Evolutionary conservation across 768 basidiomycete species (phyloP), one percentile per base, ranked within the genome.

Genomic region (Gymnopilus junonius): DNA sequence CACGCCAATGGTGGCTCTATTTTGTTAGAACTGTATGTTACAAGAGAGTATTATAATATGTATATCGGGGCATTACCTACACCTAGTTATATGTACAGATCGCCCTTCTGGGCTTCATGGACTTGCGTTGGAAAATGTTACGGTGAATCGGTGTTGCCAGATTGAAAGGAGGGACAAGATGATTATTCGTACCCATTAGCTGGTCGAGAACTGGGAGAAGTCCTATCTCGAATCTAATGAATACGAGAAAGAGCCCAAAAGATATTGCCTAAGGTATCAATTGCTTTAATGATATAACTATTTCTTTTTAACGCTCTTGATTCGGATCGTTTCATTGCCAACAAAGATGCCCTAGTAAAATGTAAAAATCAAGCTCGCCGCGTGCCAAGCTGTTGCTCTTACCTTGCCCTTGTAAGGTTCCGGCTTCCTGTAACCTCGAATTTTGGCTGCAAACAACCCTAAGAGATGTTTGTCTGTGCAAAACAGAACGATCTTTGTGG

Each of bases 331-430:
- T 76, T 99, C 97, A 70, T 88, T 85, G n/a, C 93, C 95, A n/a
- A 98, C 86, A 69, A 98, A 97, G 63, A 98, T 89, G 66, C 96
- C 96, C 93, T 99, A 17, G 3, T 55, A 15, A 34, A 42, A 50
- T 29, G 27, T 58, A 63, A 12, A 51, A 23, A 5, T 53, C 21
- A 42, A 21, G 51, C 58, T 43, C 20, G 32, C 37, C 21, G 34
- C 45, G 48, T 23, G n/a, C 8, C 23, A 57, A 58, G 25, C 40
- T 39, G 8, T 40, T 32, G 17, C 48, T 77, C 91, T 55, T 71
- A 97, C 95, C 85, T 98, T 98, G 73, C 95, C 97, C 78, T 98
- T 94, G 79, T 98, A 99, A 15, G 95, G 96, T 73, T 99, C 97
- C 21, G 97, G 97, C 68, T 90, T 90, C 69, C 97, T 85, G 79